These are phyloP conservation scores for Suhomyces faveliae DNA, from an alignment of 805 yeast genomes.

Conservation along the genomic window DNA sequence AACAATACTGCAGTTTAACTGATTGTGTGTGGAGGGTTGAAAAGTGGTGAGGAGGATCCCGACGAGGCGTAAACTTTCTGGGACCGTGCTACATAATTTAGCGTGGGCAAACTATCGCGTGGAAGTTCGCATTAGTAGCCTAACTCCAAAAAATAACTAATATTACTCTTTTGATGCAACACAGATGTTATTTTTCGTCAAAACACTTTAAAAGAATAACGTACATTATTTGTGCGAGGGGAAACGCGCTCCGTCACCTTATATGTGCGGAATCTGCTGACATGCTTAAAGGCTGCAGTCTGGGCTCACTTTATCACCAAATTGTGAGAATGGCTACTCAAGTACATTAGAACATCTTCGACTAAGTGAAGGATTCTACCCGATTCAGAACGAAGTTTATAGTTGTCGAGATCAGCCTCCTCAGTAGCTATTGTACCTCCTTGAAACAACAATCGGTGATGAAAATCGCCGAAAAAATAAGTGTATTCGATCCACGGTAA, in stretches of 20 bases:
- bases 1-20: background rate
- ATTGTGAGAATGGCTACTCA: background rate
- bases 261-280: background rate
- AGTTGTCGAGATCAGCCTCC: background rate
- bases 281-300: background rate
- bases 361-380: background rate
- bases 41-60: background rate
- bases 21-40: background rate
- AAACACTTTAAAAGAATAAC: background rate
- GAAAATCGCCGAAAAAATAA: background rate
- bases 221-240: background rate
- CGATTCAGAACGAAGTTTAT: background rate
- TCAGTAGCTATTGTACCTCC: background rate
- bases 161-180: conserved; percentile 1
- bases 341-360: background rate
- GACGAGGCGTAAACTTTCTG: background rate
- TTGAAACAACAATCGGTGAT: background rate
- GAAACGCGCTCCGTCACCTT: background rate
- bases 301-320: background rate
- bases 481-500: background rate
- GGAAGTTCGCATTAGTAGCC: background rate
- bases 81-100: background rate
- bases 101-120: background rate
- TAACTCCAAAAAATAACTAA: background rate
- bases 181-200: background rate